Evolutionary conservation across 768 basidiomycete species (phyloP).

Genomic region (Symmetrospora coprosmae): DNA sequence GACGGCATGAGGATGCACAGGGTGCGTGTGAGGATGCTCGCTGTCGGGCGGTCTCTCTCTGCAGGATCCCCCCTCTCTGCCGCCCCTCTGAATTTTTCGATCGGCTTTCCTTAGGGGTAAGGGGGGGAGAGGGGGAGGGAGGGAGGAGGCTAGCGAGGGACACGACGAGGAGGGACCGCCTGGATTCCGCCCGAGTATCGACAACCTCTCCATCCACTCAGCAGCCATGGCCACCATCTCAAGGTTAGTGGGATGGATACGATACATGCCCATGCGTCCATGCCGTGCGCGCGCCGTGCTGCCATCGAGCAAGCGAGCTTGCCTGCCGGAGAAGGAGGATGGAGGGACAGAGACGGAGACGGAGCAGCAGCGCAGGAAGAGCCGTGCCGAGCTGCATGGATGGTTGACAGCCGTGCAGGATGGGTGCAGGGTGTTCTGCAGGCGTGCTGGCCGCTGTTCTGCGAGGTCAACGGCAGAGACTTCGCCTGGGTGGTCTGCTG

Average conservation of each 20-base stretch:
- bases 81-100: not conserved
- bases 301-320: not conserved
- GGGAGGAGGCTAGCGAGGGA: too few relatives aligned
- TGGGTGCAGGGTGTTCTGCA: not conserved
- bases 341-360: not conserved
- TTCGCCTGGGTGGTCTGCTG: too few relatives aligned
- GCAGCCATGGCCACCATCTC: conserved; percentile 11
- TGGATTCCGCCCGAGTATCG: too few relatives aligned
- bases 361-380: not conserved
- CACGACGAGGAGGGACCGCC: too few relatives aligned
- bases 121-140: too few relatives aligned
- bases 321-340: not conserved
- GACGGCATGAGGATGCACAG: not conserved
- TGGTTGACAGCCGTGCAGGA: not conserved
- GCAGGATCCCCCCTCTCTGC: not conserved
- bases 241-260: not conserved
- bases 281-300: too few relatives aligned
- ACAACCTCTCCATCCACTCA: too few relatives aligned
- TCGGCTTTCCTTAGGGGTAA: not conserved
- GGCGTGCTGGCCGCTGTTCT: too few relatives aligned
- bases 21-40: too few relatives aligned
- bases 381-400: not conserved
- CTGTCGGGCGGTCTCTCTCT: not conserved
- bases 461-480: too few relatives aligned
- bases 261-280: too few relatives aligned